phyloP scores from a whole-genome alignment of 371 early-diverging fungal genomes.

The Saksenaea vasiformis region DNA sequence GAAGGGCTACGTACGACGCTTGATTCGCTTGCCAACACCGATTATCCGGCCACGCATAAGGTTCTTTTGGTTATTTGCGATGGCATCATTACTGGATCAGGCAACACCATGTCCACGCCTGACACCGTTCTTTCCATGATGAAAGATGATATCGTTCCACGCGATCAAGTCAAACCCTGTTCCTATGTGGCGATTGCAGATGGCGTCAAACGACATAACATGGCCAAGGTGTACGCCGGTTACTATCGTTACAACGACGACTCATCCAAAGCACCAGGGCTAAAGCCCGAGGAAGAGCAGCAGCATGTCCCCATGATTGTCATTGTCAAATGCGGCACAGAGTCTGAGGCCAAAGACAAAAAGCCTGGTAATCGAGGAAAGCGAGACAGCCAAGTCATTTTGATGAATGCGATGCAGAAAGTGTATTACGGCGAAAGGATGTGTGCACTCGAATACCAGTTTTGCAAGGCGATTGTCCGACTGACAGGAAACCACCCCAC shows the following conservation, averaged over 20 bases:
- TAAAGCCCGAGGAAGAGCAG: conserved; percentile 44
- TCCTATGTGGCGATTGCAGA: conserved; percentile 88
- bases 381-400: conserved; percentile 69
- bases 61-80: conserved; percentile 85
- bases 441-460: conserved; percentile 94
- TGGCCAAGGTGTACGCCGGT: conserved; percentile 88
- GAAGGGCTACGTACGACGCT: conserved; percentile 85
- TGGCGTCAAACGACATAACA: conserved; percentile 86
- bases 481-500: conserved; percentile 86
- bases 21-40: conserved; percentile 84
- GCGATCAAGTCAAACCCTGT: conserved; percentile 56
- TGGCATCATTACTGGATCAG: conserved; percentile 75
- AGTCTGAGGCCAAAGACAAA: conserved; percentile 57
- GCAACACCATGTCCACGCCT: conserved; percentile 68
- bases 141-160: conserved; percentile 65
- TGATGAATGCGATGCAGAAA: conserved; percentile 91
- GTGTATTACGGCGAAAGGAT: conserved; percentile 93
- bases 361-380: conserved; percentile 59
- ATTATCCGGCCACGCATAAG: conserved; percentile 81
- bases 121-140: conserved; percentile 76
- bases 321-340: conserved; percentile 85
- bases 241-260: conserved; percentile 64
- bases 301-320: conserved; percentile 63
- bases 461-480: conserved; percentile 88
- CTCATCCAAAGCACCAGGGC: conserved; percentile 30